Evolutionary conservation across 164 flowering plant genomes (phyloP).

Genomic region (Akebia trifoliata): DNA sequence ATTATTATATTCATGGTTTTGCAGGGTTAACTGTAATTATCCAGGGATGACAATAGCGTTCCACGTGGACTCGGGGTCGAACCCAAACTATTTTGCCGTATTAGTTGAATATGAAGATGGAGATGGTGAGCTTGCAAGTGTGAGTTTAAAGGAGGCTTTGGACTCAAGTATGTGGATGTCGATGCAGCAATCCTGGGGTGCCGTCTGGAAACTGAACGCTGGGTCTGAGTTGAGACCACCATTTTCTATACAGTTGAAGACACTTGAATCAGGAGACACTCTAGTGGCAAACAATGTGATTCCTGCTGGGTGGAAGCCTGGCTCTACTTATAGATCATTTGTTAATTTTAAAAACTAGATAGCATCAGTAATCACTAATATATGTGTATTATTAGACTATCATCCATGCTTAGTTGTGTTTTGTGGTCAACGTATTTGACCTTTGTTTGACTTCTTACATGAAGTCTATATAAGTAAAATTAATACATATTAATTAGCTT

Average conservation of each 20-base stretch:
- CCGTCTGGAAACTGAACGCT: slow-evolving; percentile 48
- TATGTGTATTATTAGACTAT: too few species aligned
- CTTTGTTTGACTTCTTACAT: too few species aligned
- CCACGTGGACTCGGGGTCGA: slow-evolving; percentile 54
- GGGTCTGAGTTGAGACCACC: slow-evolving; percentile 37
- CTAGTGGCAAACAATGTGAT: slow-evolving; percentile 53
- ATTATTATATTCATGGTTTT: background rate
- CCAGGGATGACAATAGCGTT: slow-evolving; percentile 36
- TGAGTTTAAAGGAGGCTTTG: slow-evolving; percentile 26
- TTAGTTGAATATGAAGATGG: slow-evolving; percentile 47
- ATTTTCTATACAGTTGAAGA: slow-evolving; percentile 39
- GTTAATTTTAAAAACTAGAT: slow-evolving; percentile 36
- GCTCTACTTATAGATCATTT: slow-evolving; percentile 45
- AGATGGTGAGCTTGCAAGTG: slow-evolving; percentile 48
- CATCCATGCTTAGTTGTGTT: too few species aligned
- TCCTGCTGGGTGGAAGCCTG: slow-evolving; percentile 59
- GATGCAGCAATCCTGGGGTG: slow-evolving; percentile 71
- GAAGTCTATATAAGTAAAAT: too few species aligned
- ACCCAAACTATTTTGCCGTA: slow-evolving; percentile 41
- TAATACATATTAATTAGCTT: too few species aligned
- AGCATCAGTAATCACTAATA: too few species aligned
- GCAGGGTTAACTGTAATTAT: slow-evolving; percentile 52
- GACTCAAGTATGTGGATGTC: slow-evolving; percentile 24
- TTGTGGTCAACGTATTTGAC: too few species aligned
- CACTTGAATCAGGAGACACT: slow-evolving; percentile 29